These are phyloP conservation scores for Gnetum montanum DNA, from an alignment of 75 land plant genomes.

Conservation along the genomic window DNA sequence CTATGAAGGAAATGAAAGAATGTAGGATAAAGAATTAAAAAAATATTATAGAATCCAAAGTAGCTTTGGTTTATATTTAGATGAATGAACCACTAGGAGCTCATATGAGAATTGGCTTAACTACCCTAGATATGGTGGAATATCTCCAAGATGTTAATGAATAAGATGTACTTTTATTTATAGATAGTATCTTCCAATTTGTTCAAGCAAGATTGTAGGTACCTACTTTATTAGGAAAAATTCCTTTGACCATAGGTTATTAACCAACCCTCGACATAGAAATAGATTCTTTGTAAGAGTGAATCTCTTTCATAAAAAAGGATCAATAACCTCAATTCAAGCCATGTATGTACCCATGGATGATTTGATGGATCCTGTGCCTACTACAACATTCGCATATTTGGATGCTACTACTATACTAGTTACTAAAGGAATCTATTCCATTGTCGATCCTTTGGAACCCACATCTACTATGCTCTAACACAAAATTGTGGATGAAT, in stretches of 20 bases:
- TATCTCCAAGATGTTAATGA: conserved; percentile 27
- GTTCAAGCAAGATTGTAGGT: conserved; percentile 6
- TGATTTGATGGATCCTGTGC: too few species aligned
- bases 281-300: background rate
- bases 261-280: background rate
- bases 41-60: background rate
- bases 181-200: conserved; percentile 7
- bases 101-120: conserved; percentile 25
- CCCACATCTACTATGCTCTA: too few species aligned
- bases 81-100: conserved; percentile 20
- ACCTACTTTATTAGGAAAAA: background rate
- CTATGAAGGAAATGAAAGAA: conserved; percentile 17
- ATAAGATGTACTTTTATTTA: conserved; percentile 20
- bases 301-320: background rate
- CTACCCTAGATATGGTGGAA: conserved; percentile 18
- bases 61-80: conserved; percentile 9
- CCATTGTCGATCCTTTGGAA: too few species aligned
- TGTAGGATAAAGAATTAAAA: background rate
- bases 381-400: too few species aligned
- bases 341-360: too few species aligned
- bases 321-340: too few species aligned
- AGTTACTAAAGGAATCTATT: too few species aligned
- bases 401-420: too few species aligned
- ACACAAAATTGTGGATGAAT: too few species aligned
- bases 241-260: background rate